phyloP scores from a whole-genome alignment of 768 basidiomycete species.

The Boletus sp. region DNA sequence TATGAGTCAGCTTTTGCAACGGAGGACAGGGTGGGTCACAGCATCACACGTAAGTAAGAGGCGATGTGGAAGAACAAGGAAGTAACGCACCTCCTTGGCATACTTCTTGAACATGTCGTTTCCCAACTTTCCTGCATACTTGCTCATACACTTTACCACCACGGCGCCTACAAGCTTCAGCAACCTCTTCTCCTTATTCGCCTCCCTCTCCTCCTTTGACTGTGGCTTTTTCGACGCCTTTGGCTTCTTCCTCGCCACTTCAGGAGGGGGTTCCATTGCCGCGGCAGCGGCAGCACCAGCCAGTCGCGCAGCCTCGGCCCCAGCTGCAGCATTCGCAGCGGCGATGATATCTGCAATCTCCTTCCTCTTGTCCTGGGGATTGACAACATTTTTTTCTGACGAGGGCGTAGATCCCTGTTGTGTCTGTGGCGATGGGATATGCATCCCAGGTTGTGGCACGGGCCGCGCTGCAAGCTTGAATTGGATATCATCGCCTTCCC shows the following conservation, averaged over 20 bases:
- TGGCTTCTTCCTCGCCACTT: conserved; percentile 24
- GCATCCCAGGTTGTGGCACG: not conserved
- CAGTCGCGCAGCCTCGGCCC: conserved; percentile 31
- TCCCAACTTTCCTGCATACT: conserved; percentile 72
- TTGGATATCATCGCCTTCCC: conserved; percentile 25
- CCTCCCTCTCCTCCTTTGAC: conserved; percentile 59
- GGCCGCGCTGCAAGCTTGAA: conserved; percentile 13
- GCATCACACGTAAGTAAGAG: conserved; percentile 1
- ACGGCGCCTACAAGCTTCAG: conserved; percentile 81
- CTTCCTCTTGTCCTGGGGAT: conserved; percentile 14
- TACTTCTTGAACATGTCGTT: conserved; percentile 89
- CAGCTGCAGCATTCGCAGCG: conserved; percentile 35
- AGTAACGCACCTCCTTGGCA: conserved; percentile 85
- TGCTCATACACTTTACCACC: conserved; percentile 92
- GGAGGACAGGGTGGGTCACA: not conserved
- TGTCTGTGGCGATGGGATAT: not conserved
- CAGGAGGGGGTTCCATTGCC: conserved; percentile 8
- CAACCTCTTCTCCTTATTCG: conserved; percentile 76
- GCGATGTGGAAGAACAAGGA: not conserved
- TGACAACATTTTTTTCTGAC: not conserved
- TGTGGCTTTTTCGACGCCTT: conserved; percentile 38
- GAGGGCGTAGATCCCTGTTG: not conserved
- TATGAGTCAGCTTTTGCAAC: conserved; percentile 64
- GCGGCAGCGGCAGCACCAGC: conserved; percentile 26
- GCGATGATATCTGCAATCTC: conserved; percentile 42